Conservation (phyloP, 345 rosid species). For the Populus pruinosa region DNA sequence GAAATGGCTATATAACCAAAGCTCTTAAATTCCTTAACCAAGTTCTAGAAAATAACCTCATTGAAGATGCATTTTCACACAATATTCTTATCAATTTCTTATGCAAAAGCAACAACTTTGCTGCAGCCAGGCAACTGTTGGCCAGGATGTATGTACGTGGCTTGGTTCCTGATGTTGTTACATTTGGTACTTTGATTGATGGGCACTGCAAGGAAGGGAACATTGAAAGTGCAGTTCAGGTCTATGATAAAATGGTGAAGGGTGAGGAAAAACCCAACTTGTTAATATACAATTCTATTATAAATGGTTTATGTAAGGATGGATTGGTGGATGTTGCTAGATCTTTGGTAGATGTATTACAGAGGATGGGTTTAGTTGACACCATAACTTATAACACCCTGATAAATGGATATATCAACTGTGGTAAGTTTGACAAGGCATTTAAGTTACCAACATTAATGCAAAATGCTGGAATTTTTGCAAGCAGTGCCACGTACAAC, state of each 20-base stretch:
- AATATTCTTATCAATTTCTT: constrained; percentile 8
- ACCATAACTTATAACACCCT: constrained; percentile 48
- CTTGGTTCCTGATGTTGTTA: constrained; percentile 14
- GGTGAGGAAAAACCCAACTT: constrained; percentile 39
- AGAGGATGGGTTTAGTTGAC: constrained; percentile 31
- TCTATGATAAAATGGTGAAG: constrained; percentile 44
- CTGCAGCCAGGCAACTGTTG: constrained; percentile 6
- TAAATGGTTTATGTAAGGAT: constrained; percentile 56
- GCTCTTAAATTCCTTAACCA: constrained; percentile 10
- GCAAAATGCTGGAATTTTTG: constrained; percentile 29
- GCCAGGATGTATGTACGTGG: constrained; percentile 13
- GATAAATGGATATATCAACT: constrained; percentile 39
- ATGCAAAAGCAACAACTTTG: constrained; percentile 6
- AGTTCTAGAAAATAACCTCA: neutral
- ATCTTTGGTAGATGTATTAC: constrained; percentile 20
- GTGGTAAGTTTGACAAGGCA: constrained; percentile 42
- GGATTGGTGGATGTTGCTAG: constrained; percentile 30
- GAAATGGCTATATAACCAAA: constrained; percentile 28
- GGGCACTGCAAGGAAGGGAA: constrained; percentile 8
- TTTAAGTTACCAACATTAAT: constrained; percentile 29
- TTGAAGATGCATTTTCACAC: constrained; percentile 9
- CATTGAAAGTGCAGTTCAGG: constrained; percentile 9
- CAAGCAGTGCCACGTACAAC: constrained; percentile 45
- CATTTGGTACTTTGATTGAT: constrained; percentile 14
- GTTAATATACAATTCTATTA: constrained; percentile 47